Conservation (phyloP, 129 eudicot species). For the Rutidosis leptorrhynchoides region DNA sequence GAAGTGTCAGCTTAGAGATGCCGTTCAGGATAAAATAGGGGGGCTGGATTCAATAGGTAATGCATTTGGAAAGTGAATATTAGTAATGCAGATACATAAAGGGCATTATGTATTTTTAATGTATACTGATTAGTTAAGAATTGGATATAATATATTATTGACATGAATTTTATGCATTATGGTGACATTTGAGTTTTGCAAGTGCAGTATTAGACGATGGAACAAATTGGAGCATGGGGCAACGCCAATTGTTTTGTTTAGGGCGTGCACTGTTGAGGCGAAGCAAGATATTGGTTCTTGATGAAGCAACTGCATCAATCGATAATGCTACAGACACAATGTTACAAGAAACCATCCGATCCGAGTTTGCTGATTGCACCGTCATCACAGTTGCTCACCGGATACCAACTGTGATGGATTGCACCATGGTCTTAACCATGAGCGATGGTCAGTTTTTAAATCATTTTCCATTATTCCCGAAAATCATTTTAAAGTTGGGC, state of each 20-base stretch:
- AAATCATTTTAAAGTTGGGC: neutral
- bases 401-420: constrained; percentile 95
- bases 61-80: neutral
- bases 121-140: too few species aligned
- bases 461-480: neutral
- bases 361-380: constrained; percentile 81
- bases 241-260: constrained; percentile 77
- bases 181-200: neutral
- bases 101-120: too few species aligned
- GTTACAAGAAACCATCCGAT: constrained; percentile 77
- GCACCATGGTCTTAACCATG: constrained; percentile 80
- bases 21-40: constrained; percentile 44
- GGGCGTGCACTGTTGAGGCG: constrained; percentile 86
- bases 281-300: constrained; percentile 85
- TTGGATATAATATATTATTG: too few species aligned
- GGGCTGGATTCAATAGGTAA: constrained; percentile 53
- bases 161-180: too few species aligned
- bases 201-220: constrained; percentile 82
- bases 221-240: constrained; percentile 98
- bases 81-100: neutral
- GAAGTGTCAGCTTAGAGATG: constrained; percentile 54
- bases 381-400: constrained; percentile 96
- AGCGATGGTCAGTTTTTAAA: constrained; percentile 54
- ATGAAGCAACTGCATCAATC: constrained; percentile 92
- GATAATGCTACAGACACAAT: constrained; percentile 84